Evolutionary conservation across 208 protist species (phyloP), one percentile per base, ranked within the genome.

Genomic region (Strigomonas culicis): DNA sequence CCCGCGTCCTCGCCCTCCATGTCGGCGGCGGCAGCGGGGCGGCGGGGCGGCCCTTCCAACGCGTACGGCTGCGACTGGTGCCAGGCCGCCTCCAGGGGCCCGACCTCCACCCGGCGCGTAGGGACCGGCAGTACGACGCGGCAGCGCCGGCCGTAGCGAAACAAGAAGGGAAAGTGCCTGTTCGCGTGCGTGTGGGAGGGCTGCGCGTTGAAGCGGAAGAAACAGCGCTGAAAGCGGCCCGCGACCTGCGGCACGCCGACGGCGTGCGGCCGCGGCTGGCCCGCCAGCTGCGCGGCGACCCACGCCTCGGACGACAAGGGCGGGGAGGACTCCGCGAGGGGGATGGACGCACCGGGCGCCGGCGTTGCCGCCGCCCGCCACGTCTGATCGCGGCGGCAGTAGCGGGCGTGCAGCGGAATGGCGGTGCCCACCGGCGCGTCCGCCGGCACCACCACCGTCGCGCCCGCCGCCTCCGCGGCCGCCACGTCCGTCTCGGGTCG

Each of bases 141-240:
- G 27, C 65, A 72, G 11, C 70, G 67, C 19, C 63, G 63, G 66
- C 81, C 87, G 24, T 77, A 77, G 6, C 57, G 55, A 25, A 76
- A 36, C 22, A 92, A 65, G 53, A 24, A 74, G 70, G 39, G 70
- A 73, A 56, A 73, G 70, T 31, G 25, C 25, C 36, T 22, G 21
- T 58, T 58, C n/a, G 52, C 13, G 52, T 58, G 52, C 6, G 52
- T 58, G 13, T 10, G 52, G 13, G 52, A 58, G 25, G 24, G n/a
- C 27, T 55, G 60, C 15, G 57, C 47, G 61, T 70, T 59, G 13
- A 32, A 28, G 13, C 82, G 79, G 32, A 94, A 68, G 32, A 88
- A 74, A 61, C 82, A 91, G 15, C 88, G 84, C 61, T 94, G 88
- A 50, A 82, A 88, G 8, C 88, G 63, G 11, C 84, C 84, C 3